Evolutionary conservation across 257 asterid genomes (phyloP).

Genomic region (Lycium ferocissimum): DNA sequence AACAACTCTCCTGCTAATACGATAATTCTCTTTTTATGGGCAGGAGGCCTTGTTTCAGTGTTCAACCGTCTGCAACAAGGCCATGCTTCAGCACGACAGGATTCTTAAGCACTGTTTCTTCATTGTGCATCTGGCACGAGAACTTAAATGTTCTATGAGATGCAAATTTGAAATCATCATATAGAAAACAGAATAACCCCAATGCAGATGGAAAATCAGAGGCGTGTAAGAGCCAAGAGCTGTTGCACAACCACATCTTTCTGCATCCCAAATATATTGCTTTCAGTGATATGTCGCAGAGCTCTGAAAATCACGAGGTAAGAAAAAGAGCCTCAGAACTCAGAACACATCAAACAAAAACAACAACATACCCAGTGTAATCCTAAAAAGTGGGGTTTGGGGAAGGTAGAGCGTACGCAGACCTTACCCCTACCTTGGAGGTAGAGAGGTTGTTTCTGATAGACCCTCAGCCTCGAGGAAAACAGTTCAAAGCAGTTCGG

Average conservation of each 20-base stretch:
- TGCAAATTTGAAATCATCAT: constrained; percentile 30
- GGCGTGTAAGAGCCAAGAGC: constrained; percentile 32
- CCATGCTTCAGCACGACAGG: constrained; percentile 38
- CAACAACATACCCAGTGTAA: too few species aligned
- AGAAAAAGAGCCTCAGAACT: background rate
- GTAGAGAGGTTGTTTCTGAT: too few species aligned
- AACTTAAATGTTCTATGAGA: constrained; percentile 20
- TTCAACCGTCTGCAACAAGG: constrained; percentile 43
- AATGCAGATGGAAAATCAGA: constrained; percentile 32
- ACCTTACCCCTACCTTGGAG: too few species aligned
- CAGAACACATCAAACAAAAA: background rate
- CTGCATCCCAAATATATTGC: constrained; percentile 51
- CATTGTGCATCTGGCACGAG: constrained; percentile 43
- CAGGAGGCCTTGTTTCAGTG: constrained; percentile 34
- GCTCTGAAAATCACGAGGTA: constrained; percentile 39
- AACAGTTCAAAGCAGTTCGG: too few species aligned
- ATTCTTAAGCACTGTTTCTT: constrained; percentile 29
- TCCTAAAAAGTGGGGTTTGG: too few species aligned
- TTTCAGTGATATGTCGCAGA: constrained; percentile 23
- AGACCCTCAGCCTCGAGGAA: too few species aligned
- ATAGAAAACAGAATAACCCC: constrained; percentile 4
- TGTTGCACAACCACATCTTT: constrained; percentile 50
- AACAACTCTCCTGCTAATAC: constrained; percentile 37
- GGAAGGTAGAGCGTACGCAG: too few species aligned
- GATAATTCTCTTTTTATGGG: constrained; percentile 30